These are phyloP conservation scores for Ziziphus jujuba DNA, from an alignment of 306 rosid species.

Conservation along the genomic window DNA sequence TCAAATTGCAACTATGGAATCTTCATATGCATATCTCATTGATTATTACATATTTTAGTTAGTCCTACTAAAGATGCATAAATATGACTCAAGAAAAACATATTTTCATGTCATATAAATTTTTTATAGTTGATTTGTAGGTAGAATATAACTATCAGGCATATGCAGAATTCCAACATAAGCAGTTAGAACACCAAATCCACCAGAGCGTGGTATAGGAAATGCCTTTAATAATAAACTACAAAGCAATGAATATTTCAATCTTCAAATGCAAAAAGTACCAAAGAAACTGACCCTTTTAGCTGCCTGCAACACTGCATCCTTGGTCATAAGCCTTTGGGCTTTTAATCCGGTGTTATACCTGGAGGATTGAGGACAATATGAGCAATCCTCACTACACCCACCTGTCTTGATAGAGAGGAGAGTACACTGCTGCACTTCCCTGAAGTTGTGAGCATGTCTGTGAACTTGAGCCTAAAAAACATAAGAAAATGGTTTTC, in stretches of 20 bases:
- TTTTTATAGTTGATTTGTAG: neutral
- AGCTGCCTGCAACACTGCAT: slow-evolving; percentile 72
- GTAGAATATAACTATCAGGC: neutral
- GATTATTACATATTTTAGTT: no score
- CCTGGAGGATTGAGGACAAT: slow-evolving; percentile 94
- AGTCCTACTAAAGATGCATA: no score
- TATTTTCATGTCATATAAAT: neutral
- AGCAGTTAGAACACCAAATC: neutral
- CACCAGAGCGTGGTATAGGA: neutral
- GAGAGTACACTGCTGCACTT: slow-evolving; percentile 98
- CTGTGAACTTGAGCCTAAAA: slow-evolving; percentile 95
- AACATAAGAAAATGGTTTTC: slow-evolving; percentile 1
- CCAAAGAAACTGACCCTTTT: slow-evolving; percentile 49
- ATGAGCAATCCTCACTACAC: slow-evolving; percentile 97
- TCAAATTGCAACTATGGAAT: neutral
- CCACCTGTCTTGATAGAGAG: slow-evolving; percentile 96
- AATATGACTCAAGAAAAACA: neutral
- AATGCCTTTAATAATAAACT: neutral
- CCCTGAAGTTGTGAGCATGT: slow-evolving; percentile 84
- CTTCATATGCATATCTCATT: no score
- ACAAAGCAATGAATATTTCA: no score
- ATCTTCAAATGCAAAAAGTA: slow-evolving; percentile 9
- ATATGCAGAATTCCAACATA: neutral
- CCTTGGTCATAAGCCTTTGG: slow-evolving; percentile 78
- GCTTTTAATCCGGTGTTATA: slow-evolving; percentile 83